Evolutionary conservation across 2,329 filamentous ascomycete genomes (phyloP), one percentile per base, ranked within the genome.

Genomic region (Rhinocladiella mackenziei): DNA sequence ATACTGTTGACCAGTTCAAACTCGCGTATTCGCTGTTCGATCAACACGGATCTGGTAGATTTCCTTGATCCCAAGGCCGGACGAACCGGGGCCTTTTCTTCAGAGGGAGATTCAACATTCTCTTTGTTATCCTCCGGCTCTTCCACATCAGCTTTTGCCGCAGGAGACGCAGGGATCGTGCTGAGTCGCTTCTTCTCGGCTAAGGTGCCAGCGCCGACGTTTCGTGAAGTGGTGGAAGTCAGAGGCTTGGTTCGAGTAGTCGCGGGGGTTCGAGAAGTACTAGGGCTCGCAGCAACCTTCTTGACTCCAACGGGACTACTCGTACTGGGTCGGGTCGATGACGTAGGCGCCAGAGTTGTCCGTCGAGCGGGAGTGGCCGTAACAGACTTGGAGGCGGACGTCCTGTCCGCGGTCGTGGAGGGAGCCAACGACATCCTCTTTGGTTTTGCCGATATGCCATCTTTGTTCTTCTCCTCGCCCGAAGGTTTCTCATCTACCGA

Each of bases 371-470:
- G 45, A 8, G 48, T 53, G 9, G 53, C 35, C 17, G 46, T 8
- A 25, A 48, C 40, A 1, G 48, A 31, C 20, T 37, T 49, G 19
- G 48, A 35, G 33, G 45, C 35, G 10, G 37, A 45, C 11, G 43
- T 33, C 10, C 52, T 45, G 7, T 52, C 54, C 15, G 40, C 65
- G 19, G 62, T 58, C 1, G 65, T 51, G 9, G 61, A 65, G 3
- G 67, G 62, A 6, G 61, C 65, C 41, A 72, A 58, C 4, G 69
- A 72, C 61, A 68, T 66, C 32, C 68, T 62, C 58, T 72, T 72
- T 29, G 67, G 66, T 5, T 62, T 60, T 17, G 64, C 59, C 8
- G 66, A 65, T 39, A 71, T 67, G 4, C 65, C 66, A 42, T 54
- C 50, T 43, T 51, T 60, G 39, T 60, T 64, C 48, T 62, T 66